Evolutionary conservation across 2,329 filamentous ascomycete genomes (phyloP).

Genomic region (Dendrostoma leiphaemia): DNA sequence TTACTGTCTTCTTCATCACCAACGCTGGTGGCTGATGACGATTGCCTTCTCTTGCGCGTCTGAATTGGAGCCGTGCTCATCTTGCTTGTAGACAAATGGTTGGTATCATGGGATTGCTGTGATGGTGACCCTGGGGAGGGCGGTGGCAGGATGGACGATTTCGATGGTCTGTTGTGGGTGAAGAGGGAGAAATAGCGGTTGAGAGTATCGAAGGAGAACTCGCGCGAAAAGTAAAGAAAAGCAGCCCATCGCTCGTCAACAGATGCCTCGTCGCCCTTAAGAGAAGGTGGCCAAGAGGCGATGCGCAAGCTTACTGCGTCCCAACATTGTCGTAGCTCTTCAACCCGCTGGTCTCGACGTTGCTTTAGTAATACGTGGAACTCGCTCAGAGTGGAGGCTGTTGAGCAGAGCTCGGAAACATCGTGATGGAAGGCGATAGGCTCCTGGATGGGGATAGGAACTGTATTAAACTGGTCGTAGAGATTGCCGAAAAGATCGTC

Average conservation of each 20-base stretch:
- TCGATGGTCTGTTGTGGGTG: neutral
- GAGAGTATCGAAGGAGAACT: neutral
- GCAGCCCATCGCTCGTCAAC: neutral
- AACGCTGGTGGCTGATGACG: neutral
- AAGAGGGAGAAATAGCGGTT: neutral
- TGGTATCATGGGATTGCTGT: neutral
- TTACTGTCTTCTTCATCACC: neutral
- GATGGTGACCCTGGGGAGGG: neutral
- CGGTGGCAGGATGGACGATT: neutral
- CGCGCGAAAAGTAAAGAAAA: neutral
- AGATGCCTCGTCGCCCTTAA: neutral
- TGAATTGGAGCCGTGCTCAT: neutral
- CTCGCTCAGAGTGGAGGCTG: conserved; percentile 48
- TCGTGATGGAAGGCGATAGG: conserved; percentile 61
- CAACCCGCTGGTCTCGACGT: conserved; percentile 52
- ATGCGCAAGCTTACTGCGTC: neutral
- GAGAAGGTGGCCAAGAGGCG: neutral
- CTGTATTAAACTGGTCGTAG: conserved; percentile 60
- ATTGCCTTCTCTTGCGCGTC: neutral
- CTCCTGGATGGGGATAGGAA: conserved; percentile 55
- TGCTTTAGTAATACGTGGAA: conserved; percentile 53
- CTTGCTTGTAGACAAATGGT: neutral
- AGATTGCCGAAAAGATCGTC: conserved; percentile 56
- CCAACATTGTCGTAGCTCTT: conserved; percentile 37
- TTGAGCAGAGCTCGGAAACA: conserved; percentile 55